Percentiles rank a stretch among this genome's conserved stretches.
These are phyloP conservation scores for Ambrosiella cleistominuta DNA, from an alignment of 2,329 filamentous ascomycete genomes.

Conservation along the genomic window DNA sequence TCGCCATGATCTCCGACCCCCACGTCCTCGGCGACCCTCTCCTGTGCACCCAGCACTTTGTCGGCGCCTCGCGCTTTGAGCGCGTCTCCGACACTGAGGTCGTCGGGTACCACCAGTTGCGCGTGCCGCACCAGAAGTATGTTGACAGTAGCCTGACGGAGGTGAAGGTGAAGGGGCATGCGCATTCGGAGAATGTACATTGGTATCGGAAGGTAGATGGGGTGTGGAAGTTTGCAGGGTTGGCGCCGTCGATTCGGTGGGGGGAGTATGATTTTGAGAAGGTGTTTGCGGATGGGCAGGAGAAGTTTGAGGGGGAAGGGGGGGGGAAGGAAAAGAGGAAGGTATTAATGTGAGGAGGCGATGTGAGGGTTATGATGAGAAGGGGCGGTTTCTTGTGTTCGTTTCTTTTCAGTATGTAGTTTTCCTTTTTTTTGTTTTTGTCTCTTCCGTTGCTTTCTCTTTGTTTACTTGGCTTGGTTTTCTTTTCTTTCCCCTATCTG, in stretches of 20 bases:
- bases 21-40: conserved; percentile 42
- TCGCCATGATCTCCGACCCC: conserved; percentile 38
- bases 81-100: conserved; percentile 39
- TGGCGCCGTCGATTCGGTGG: conserved; percentile 38
- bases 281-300: conserved; percentile 24
- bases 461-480: background rate
- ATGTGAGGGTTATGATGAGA: background rate
- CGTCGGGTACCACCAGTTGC: conserved; percentile 42
- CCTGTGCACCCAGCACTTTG: conserved; percentile 47
- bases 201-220: conserved; percentile 40
- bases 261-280: conserved; percentile 39
- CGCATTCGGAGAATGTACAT: conserved; percentile 38
- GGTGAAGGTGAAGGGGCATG: conserved; percentile 42
- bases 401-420: background rate
- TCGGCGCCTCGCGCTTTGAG: conserved; percentile 41
- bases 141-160: conserved; percentile 28
- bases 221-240: conserved; percentile 44
- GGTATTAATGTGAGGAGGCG: background rate
- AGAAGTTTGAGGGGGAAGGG: conserved; percentile 11
- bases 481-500: background rate
- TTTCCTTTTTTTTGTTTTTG: background rate
- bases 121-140: conserved; percentile 45
- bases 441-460: background rate
- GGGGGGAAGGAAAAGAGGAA: background rate
- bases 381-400: background rate